These are phyloP conservation scores for Ophiocordyceps polyrhachis-furcata DNA, from an alignment of 2,329 filamentous ascomycete species.

Conservation along the genomic window DNA sequence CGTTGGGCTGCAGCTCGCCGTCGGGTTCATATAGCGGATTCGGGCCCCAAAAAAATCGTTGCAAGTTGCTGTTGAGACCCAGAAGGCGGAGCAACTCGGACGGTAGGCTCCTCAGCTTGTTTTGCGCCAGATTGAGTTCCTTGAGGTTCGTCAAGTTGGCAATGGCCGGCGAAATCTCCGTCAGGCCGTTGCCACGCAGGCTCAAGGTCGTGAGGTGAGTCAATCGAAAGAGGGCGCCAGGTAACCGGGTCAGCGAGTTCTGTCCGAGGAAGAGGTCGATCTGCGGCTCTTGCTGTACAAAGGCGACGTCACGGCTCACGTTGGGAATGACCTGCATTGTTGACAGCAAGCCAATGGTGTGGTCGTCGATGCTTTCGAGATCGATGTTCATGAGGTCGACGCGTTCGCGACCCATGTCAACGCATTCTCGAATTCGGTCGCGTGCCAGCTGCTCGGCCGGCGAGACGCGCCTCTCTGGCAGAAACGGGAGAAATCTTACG, in stretches of 20 bases:
- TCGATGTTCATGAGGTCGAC: slow-evolving; percentile 43
- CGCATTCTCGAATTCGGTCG: slow-evolving; percentile 27
- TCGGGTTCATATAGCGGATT: slow-evolving; percentile 39
- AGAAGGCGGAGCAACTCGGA: slow-evolving; percentile 42
- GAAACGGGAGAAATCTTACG: slow-evolving; percentile 20
- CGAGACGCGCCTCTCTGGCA: slow-evolving; percentile 17
- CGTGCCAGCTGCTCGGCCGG: slow-evolving; percentile 25
- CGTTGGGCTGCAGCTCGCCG: neutral
- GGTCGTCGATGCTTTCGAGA: slow-evolving; percentile 34
- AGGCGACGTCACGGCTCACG: slow-evolving; percentile 37
- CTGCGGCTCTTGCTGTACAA: slow-evolving; percentile 36
- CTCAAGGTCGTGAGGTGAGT: slow-evolving; percentile 44
- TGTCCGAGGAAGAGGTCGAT: slow-evolving; percentile 42
- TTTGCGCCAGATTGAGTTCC: slow-evolving; percentile 48
- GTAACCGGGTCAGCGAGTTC: slow-evolving; percentile 38
- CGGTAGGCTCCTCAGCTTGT: slow-evolving; percentile 40
- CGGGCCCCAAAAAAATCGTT: slow-evolving; percentile 35
- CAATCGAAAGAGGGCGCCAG: slow-evolving; percentile 41
- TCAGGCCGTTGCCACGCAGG: slow-evolving; percentile 43
- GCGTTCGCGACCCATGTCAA: slow-evolving; percentile 38
- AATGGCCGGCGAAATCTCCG: slow-evolving; percentile 41
- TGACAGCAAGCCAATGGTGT: slow-evolving; percentile 35
- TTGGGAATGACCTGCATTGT: slow-evolving; percentile 34
- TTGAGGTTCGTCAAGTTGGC: slow-evolving; percentile 36
- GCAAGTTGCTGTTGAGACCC: slow-evolving; percentile 23